Base-by-base conservation (phyloP, 257 asterid genomes). In the Voacanga thouarsii region DNA sequence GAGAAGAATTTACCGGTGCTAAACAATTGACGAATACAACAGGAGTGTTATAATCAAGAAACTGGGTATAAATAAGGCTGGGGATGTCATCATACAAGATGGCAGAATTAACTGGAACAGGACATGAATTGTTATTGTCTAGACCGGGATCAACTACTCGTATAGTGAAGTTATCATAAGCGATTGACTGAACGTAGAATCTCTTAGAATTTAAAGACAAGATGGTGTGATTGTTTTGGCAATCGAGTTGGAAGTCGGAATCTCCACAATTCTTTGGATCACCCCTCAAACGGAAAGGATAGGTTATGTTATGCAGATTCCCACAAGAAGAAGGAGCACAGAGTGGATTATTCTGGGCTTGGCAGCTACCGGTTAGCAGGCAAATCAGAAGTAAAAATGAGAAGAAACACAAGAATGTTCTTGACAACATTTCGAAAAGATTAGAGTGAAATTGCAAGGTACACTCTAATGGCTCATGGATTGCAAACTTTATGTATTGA, bases 311-410 rank as follows among this genome's bases (percentile, higher is more conserved):
- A 65, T 1, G 39, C 18, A 84, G 63, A 26, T 79, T 69, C 21
- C 97, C 95, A 70, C 97, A 90, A 1, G 80, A 86, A 56, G 97
- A 90, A 57, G 90, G 78, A 56, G 74, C 45, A 81, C 95, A 88
- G 28, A 26, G 23, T 2, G 86, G 67, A n/a, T 45, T 74, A 45
- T 67, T 82, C 81, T 78, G 82, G 30, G 91, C 89, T 86, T 53
- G 67, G 84, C 81, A 83, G 39, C 28, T 65, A 18, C 64, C 53
- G 49, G 67, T 44, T 30, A 50, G 47, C 56, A 63, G 45, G 80
- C 15, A 80, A 64, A 75, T 69, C 11, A 84, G 57, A 59, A 78
- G 79, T 7, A 87, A 82, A 60, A 83, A 64, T 63, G 76, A 26
- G 51, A 74, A 26, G 51, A 74, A 30, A 39, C n/a, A 11, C 33